phyloP scores from a whole-genome alignment of 805 yeast genomes.

The Starmerella scarabaei region DNA sequence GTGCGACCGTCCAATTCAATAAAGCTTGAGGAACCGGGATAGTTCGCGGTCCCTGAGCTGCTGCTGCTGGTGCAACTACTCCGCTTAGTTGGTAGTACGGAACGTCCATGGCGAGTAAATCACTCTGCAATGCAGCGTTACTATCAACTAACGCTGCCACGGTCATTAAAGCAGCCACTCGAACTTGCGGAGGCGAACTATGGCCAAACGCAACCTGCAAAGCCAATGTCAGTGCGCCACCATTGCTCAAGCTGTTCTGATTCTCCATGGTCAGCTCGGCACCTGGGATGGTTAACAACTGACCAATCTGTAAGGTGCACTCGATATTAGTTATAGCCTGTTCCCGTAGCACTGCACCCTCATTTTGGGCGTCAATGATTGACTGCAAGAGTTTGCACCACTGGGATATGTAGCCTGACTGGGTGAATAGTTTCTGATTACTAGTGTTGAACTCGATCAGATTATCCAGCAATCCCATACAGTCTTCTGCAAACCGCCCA shows the following conservation, averaged over 20 bases:
- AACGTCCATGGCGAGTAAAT: slow-evolving; percentile 72
- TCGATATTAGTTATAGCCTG: slow-evolving; percentile 57
- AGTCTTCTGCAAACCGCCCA: slow-evolving; percentile 85
- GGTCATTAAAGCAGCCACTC: slow-evolving; percentile 57
- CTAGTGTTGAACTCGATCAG: slow-evolving; percentile 71
- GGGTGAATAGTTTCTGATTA: slow-evolving; percentile 79
- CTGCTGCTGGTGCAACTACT: slow-evolving; percentile 28
- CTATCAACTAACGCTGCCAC: slow-evolving; percentile 64
- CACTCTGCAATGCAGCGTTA: slow-evolving; percentile 53
- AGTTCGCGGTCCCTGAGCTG: slow-evolving; percentile 24
- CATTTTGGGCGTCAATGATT: slow-evolving; percentile 44
- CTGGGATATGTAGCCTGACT: slow-evolving; percentile 63
- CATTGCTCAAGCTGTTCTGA: slow-evolving; percentile 46
- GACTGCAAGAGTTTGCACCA: slow-evolving; percentile 44
- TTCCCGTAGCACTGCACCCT: slow-evolving; percentile 29
- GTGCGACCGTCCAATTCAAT: slow-evolving; percentile 66
- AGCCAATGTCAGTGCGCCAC: slow-evolving; percentile 53
- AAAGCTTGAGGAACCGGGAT: slow-evolving; percentile 66
- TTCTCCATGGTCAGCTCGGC: slow-evolving; percentile 48
- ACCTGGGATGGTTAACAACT: slow-evolving; percentile 60
- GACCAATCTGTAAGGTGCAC: slow-evolving; percentile 57
- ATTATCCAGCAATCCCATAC: slow-evolving; percentile 60
- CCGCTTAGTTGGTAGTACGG: slow-evolving; percentile 75
- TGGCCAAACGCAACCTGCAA: slow-evolving; percentile 57
- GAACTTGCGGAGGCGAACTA: slow-evolving; percentile 48